Evolutionary conservation across 164 flowering plant genomes (phyloP).

Genomic region (Hamamelis virginiana): DNA sequence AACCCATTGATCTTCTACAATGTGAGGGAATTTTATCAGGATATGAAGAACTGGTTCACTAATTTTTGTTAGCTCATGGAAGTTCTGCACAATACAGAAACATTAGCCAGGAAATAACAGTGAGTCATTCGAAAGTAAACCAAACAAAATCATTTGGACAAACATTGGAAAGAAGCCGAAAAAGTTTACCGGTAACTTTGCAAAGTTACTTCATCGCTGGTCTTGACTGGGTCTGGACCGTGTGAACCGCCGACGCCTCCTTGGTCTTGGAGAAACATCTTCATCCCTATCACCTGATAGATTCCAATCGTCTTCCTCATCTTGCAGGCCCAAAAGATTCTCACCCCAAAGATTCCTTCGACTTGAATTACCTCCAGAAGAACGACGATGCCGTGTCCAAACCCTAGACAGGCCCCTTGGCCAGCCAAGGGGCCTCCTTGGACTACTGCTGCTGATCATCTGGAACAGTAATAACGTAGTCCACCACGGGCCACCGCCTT

Average conservation of each 20-base stretch:
- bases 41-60: conserved; percentile 1
- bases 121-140: neutral
- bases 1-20: neutral
- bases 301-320: conserved; percentile 43
- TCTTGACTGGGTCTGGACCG: conserved; percentile 60
- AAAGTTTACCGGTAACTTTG: neutral
- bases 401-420: conserved; percentile 54
- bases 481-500: conserved; percentile 51
- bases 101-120: neutral
- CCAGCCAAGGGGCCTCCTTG: conserved; percentile 26
- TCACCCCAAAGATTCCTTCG: too few relatives aligned
- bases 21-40: neutral
- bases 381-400: conserved; percentile 60
- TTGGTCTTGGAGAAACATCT: conserved; percentile 51
- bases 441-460: conserved; percentile 63
- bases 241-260: conserved; percentile 60
- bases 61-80: neutral
- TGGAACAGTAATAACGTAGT: conserved; percentile 69
- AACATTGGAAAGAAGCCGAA: neutral
- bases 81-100: neutral
- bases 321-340: conserved; percentile 60
- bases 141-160: neutral
- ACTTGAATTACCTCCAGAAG: conserved; percentile 43
- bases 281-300: conserved; percentile 46
- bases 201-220: conserved; percentile 17